Evolutionary conservation across 176 grass and related monocot genomes (phyloP).

Genomic region (Poa pratensis): DNA sequence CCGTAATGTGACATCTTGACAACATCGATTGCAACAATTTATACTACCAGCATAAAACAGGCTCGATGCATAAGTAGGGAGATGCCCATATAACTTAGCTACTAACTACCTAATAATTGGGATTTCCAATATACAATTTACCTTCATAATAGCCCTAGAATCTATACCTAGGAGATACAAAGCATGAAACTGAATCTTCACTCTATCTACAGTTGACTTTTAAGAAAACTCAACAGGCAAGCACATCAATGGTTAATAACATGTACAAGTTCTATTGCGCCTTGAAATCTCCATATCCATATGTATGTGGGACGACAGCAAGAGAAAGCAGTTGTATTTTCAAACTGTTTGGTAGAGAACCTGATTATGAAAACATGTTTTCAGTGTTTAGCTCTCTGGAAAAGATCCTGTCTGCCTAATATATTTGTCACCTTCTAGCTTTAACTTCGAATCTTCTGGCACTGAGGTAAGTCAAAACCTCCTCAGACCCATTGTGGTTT

Average conservation of each 20-base stretch:
- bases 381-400: constrained; percentile 1
- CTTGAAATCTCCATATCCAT: constrained; percentile 5
- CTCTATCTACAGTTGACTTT: constrained; percentile 2
- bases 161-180: not conserved
- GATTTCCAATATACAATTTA: constrained; percentile 3
- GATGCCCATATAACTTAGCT: constrained; percentile 1
- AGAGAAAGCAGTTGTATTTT: not conserved
- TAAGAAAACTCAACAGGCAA: not conserved
- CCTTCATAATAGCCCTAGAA: not conserved
- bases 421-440: not conserved
- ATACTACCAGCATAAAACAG: not conserved
- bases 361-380: not conserved
- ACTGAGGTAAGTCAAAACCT: not conserved
- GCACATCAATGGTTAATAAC: constrained; percentile 6
- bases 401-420: not conserved
- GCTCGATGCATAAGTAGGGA: not conserved
- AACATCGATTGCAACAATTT: not conserved
- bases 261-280: not conserved
- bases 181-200: constrained; percentile 12
- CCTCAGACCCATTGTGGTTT: constrained; percentile 17
- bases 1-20: constrained; percentile 2
- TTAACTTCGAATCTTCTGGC: not conserved
- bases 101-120: not conserved
- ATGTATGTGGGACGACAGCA: not conserved
- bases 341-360: constrained; percentile 5